Evolutionary conservation across 495 filamentous ascomycete genomes (phyloP), one percentile per base, ranked within the genome.

Genomic region (Darksidea phi): DNA sequence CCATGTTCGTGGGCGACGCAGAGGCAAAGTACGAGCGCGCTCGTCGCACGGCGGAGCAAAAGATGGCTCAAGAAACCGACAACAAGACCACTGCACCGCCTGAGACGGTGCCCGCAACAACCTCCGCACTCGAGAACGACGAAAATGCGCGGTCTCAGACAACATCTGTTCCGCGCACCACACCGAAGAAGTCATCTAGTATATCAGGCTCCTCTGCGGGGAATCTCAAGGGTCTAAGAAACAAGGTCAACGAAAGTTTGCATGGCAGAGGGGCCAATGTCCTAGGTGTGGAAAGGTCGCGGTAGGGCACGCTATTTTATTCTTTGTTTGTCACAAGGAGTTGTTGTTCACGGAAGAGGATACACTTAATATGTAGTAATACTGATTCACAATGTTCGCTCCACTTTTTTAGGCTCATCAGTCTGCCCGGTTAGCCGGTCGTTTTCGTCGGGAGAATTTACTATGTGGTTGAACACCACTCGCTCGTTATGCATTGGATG

Each of bases 1-100:
- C 89, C 26, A 82, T 80, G 70, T 94, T 86, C 86, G 80, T 77
- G 38, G 86, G 80, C 25, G 79, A 82, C 63, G 77, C 79, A 1
- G 73, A 73, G 36, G 74, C 72, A 36, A 70, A 76, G 18, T 82
- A 82, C 50, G 79, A 78, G 64, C 69, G 73, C 8, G 61, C 69
- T n/a, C 57, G 67, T 12, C 41, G 61, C 7, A 60, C 63, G 12
- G 74, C 74, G 13, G 67, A 76, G 63, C 64, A 69, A 42, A 73
- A 72, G 49, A 28, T 70, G 10, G 67, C 60, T 10, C 67, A 50
- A 52, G 57, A 70, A 25, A 36, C 56, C 7, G 58, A 38, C 0
- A 45, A 43, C 36, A 24, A 61, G 20, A 15, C 32, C 10, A 10
- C 15, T 0, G 25, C 15, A 34, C 41, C 41, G 15, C 42, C 63